Conservation (phyloP, 2,329 filamentous ascomycete species). For the Fusarium praegraminearum region DNA sequence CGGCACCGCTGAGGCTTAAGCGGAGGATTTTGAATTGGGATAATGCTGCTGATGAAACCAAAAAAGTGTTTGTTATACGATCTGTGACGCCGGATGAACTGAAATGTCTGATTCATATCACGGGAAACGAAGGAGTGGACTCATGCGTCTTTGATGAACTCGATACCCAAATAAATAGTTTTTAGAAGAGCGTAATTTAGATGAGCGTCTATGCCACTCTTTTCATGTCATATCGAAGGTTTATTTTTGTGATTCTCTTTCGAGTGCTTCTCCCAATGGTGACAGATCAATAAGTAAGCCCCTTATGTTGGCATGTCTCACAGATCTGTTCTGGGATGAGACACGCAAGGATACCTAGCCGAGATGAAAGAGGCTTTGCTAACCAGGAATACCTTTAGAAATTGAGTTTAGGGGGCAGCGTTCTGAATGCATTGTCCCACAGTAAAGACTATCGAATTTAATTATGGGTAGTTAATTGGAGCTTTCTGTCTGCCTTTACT, state of each 20-base stretch:
- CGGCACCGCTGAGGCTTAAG: conserved; percentile 35
- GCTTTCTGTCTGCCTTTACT: neutral
- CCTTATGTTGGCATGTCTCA: neutral
- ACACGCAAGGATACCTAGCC: neutral
- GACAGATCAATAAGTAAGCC: neutral
- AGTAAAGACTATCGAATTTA: too few species aligned
- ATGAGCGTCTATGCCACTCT: conserved; percentile 43
- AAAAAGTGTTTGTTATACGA: conserved; percentile 41
- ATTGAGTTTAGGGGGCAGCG: neutral
- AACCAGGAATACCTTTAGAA: neutral
- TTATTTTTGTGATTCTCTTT: neutral
- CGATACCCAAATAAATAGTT: conserved; percentile 48
- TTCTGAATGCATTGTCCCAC: neutral
- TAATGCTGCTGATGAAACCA: conserved; percentile 33
- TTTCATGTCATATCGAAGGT: conserved; percentile 19
- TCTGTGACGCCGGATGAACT: conserved; percentile 44
- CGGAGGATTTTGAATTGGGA: conserved; percentile 20
- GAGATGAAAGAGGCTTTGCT: neutral
- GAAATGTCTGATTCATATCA: conserved; percentile 46
- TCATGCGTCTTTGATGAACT: conserved; percentile 49
- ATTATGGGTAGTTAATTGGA: neutral
- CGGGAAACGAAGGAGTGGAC: conserved; percentile 50
- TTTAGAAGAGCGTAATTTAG: conserved; percentile 43
- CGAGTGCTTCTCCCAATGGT: neutral
- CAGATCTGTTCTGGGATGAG: neutral